Conservation (phyloP, 345 rosid species). For the Alliaria petiolata region DNA sequence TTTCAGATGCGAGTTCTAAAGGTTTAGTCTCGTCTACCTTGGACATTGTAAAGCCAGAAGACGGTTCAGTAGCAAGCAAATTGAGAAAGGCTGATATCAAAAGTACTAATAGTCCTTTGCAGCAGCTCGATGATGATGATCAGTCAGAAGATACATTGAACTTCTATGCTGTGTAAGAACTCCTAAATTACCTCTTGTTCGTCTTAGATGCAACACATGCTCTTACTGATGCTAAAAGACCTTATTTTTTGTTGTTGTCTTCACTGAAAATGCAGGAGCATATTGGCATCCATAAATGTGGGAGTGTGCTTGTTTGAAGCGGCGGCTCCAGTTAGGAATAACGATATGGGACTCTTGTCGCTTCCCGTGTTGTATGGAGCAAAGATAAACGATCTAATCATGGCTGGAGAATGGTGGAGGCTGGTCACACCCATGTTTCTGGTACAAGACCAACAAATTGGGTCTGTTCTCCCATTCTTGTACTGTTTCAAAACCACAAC, state of each 20-base stretch:
- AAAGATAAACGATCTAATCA: conserved; percentile 78
- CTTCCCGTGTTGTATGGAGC: conserved; percentile 80
- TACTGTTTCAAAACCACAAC: conserved; percentile 22
- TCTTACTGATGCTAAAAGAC: neutral
- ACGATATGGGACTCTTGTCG: conserved; percentile 61
- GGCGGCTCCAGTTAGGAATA: conserved; percentile 65
- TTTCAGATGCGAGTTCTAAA: conserved; percentile 33
- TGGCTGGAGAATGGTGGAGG: conserved; percentile 97
- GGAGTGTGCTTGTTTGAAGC: conserved; percentile 82
- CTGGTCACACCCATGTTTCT: conserved; percentile 97
- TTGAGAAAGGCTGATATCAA: conserved; percentile 1
- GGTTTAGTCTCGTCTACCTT: conserved; percentile 4
- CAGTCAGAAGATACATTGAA: conserved; percentile 51
- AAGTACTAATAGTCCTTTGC: conserved; percentile 15
- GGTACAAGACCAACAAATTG: conserved; percentile 88
- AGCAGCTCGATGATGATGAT: conserved; percentile 27
- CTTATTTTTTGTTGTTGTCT: neutral
- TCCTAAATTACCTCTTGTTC: neutral
- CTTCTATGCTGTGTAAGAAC: conserved; percentile 56
- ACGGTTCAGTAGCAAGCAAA: conserved; percentile 27
- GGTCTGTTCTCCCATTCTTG: conserved; percentile 72
- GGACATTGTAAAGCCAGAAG: conserved; percentile 22
- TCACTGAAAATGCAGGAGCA: conserved; percentile 42
- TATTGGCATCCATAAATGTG: conserved; percentile 66
- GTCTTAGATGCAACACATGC: neutral